Conservation (phyloP, 1,284 basidiomycete species). For the Marasmius oreades region DNA sequence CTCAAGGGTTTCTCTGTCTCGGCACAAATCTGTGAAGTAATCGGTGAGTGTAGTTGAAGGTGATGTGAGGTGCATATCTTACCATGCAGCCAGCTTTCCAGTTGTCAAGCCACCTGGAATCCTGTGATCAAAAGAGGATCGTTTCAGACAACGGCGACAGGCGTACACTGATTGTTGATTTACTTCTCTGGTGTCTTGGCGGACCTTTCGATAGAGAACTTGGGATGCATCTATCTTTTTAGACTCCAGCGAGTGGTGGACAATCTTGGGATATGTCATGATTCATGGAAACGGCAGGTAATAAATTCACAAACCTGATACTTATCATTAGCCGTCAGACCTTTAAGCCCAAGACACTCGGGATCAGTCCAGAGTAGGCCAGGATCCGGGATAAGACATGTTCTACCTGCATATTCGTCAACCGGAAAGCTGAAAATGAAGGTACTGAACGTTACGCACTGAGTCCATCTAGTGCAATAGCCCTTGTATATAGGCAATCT, state of each 20-base stretch:
- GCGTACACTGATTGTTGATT: no score
- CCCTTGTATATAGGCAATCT: no score
- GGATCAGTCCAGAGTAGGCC: background rate
- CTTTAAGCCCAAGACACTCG: background rate
- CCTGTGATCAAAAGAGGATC: background rate
- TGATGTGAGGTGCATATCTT: background rate
- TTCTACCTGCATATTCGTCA: no score
- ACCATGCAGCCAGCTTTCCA: background rate
- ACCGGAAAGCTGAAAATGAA: no score
- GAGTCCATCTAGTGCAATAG: no score
- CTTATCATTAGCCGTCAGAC: background rate
- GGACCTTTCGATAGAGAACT: background rate
- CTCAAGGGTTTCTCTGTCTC: background rate
- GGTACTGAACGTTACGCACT: no score
- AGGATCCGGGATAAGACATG: background rate
- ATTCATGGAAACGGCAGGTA: no score
- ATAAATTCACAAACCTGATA: background rate
- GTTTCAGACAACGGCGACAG: no score
- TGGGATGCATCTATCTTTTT: background rate
- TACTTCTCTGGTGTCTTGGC: background rate
- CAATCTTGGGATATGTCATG: background rate
- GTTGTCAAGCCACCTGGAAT: background rate
- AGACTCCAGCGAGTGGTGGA: background rate
- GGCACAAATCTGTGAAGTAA: background rate
- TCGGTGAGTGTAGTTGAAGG: background rate